Percentiles rank a stretch among this genome's conserved stretches.
Conservation (phyloP, 192 early-diverging fungal genomes). For the Diversispora epigaea region DNA sequence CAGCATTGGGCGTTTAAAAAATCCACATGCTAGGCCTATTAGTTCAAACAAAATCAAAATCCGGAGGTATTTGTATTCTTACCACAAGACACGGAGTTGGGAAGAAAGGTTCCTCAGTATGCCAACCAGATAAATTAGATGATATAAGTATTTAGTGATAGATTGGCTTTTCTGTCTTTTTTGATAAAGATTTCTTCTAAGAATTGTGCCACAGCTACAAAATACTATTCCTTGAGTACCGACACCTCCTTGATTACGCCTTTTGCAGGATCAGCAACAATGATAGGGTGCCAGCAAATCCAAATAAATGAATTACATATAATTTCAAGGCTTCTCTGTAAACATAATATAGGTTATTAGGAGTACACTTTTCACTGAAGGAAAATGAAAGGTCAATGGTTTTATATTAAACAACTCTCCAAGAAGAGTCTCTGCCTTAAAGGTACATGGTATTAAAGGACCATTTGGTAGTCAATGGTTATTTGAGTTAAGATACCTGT, state of each 20-base stretch:
- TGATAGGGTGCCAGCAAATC: neutral
- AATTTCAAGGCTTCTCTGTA: neutral
- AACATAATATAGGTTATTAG: neutral
- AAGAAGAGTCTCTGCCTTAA: neutral
- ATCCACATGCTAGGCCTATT: neutral
- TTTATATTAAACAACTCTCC: neutral
- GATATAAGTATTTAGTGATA: neutral
- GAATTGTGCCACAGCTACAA: neutral
- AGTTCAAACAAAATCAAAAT: neutral
- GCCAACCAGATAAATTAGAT: neutral
- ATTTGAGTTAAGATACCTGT: neutral
- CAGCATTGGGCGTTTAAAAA: neutral
- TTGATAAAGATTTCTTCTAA: slow-evolving; percentile 6
- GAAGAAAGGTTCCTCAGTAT: neutral
- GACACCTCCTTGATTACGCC: neutral
- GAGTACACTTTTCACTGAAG: neutral
- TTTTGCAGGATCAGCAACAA: neutral
- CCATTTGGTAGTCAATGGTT: slow-evolving; percentile 4
- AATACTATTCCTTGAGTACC: neutral
- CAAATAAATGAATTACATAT: neutral
- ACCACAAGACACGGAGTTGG: neutral
- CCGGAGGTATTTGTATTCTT: neutral
- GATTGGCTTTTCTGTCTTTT: neutral
- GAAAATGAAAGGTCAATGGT: neutral
- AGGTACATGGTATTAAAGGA: too few species aligned